A percentile compares a stretch with the other conserved stretches of the same genome.
Conservation (phyloP, 768 basidiomycete genomes). For the Chalciporus pseudorubinellus region DNA sequence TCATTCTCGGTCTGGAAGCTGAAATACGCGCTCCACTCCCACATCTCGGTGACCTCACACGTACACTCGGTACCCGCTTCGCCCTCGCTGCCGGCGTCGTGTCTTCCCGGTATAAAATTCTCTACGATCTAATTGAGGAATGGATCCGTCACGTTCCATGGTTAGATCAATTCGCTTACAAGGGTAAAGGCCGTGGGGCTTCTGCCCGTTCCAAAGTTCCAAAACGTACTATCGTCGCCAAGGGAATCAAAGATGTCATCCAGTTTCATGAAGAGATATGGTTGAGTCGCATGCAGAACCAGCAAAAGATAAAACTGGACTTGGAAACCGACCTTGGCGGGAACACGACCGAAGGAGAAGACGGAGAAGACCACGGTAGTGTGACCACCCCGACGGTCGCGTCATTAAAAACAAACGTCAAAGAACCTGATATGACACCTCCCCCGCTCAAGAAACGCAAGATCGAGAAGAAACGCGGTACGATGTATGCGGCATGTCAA, state of each 20-base stretch:
- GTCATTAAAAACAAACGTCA: conserved; percentile 1
- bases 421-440: background rate
- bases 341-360: conserved; percentile 31
- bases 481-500: conserved; percentile 46
- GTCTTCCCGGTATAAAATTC: conserved; percentile 64
- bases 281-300: conserved; percentile 38
- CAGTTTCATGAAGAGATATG: conserved; percentile 65
- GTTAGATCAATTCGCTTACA: conserved; percentile 55
- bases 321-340: conserved; percentile 37
- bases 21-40: conserved; percentile 53
- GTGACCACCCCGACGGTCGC: conserved; percentile 8
- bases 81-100: conserved; percentile 52
- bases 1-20: conserved; percentile 70
- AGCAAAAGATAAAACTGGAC: conserved; percentile 36
- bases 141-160: conserved; percentile 71
- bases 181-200: conserved; percentile 30
- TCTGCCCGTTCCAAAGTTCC: conserved; percentile 57
- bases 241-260: conserved; percentile 66
- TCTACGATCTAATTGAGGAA: conserved; percentile 58
- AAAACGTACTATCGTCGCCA: conserved; percentile 63
- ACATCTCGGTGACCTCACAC: conserved; percentile 55
- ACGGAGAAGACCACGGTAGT: conserved; percentile 22
- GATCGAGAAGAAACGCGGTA: conserved; percentile 17
- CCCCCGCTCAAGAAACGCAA: conserved; percentile 33
- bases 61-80: conserved; percentile 50